A percentile compares a stretch with the other conserved stretches of the same genome.
Conservation (phyloP, 306 rosid species). For the Citrullus colocynthis region DNA sequence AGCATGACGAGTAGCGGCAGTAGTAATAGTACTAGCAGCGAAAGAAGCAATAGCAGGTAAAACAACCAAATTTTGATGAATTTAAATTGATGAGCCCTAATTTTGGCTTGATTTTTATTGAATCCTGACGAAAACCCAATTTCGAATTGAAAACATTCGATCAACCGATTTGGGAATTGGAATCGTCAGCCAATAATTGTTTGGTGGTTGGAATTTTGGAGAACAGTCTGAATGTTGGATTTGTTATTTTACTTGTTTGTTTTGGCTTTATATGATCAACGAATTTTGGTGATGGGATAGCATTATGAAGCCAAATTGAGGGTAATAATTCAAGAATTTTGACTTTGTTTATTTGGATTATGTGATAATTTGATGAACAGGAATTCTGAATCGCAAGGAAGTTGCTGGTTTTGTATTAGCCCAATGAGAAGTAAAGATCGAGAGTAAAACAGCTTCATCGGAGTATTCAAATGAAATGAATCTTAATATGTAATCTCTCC, state of each 20-base stretch:
- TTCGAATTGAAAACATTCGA: background rate
- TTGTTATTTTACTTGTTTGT: background rate
- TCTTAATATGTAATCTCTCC: background rate
- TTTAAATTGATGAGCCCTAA: background rate
- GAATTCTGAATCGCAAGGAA: background rate
- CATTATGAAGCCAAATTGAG: background rate
- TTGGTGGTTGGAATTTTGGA: background rate
- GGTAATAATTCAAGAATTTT: background rate
- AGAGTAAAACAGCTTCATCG: background rate
- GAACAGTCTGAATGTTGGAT: background rate
- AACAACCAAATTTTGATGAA: background rate
- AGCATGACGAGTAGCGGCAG: slow-evolving; percentile 56
- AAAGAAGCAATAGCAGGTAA: slow-evolving; percentile 13
- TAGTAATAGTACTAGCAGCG: slow-evolving; percentile 32
- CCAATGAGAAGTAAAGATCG: slow-evolving; percentile 3
- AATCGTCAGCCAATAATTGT: background rate
- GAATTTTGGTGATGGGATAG: background rate
- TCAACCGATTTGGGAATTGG: background rate
- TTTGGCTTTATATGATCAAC: background rate
- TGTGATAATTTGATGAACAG: background rate
- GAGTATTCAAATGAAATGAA: background rate
- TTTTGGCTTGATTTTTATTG: background rate
- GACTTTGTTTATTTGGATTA: background rate
- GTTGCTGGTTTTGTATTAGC: slow-evolving; percentile 12
- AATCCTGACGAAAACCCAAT: background rate